Percentiles rank a stretch among this genome's conserved stretches.
Evolutionary conservation across 2,329 filamentous ascomycete species (phyloP).

Genomic region (Phyllosticta capitalensis): DNA sequence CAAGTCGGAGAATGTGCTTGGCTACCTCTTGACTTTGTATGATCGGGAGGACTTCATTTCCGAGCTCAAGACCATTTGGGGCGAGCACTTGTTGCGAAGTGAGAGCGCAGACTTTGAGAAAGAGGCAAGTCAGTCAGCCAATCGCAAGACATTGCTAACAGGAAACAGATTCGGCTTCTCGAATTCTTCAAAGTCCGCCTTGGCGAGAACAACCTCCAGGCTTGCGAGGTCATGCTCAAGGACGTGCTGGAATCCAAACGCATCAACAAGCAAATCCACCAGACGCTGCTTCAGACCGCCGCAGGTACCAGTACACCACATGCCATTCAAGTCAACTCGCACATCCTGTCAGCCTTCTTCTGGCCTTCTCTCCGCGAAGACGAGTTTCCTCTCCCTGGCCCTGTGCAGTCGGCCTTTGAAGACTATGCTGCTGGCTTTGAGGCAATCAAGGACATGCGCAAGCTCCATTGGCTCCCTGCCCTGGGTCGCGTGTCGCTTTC

Average conservation of each 20-base stretch:
- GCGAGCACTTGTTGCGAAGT: constrained; percentile 61
- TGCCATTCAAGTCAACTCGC: constrained; percentile 53
- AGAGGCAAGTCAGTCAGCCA: constrained; percentile 36
- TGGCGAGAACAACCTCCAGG: constrained; percentile 75
- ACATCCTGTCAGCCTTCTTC: constrained; percentile 85
- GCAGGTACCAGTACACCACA: constrained; percentile 14
- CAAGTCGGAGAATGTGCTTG: constrained; percentile 83
- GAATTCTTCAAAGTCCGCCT: constrained; percentile 82
- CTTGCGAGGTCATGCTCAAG: constrained; percentile 94
- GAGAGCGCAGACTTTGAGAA: constrained; percentile 60
- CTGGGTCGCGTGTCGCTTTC: constrained; percentile 72
- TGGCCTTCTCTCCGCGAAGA: constrained; percentile 77
- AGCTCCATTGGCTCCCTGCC: constrained; percentile 79
- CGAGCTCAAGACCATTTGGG: constrained; percentile 83
- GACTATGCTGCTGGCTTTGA: constrained; percentile 70
- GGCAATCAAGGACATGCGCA: constrained; percentile 69
- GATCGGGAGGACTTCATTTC: constrained; percentile 93
- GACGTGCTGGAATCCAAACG: constrained; percentile 77
- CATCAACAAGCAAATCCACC: constrained; percentile 55
- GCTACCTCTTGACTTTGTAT: constrained; percentile 77
- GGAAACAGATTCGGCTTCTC: constrained; percentile 53
- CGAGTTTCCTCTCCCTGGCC: constrained; percentile 53
- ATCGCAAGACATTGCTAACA: background rate
- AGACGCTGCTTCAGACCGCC: background rate
- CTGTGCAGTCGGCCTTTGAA: constrained; percentile 52